Base-by-base conservation (phyloP, 495 filamentous ascomycete species). In the Xylaria cubensis region DNA sequence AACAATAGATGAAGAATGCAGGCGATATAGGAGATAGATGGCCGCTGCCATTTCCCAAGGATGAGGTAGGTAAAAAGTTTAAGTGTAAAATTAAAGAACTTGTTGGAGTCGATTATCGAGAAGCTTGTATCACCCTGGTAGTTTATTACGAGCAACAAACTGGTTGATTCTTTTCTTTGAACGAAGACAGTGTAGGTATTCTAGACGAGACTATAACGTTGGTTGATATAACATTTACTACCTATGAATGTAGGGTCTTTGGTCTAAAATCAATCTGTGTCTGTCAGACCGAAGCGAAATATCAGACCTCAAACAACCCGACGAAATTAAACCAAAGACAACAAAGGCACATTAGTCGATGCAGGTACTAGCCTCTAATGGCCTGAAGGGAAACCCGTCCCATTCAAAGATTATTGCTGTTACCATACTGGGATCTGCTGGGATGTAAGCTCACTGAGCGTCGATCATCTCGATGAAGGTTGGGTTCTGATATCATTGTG, bases 401-500 rank as follows among this genome's bases (percentile, higher is more conserved):
- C 58, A 21, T 21, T n/a, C 19, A 19, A 39, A 61, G 12, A 56
- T 34, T 21, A 56, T 15, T 55, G 17, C 36, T 24, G 34, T 24
- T 17, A 46, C 4, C 34, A 65, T 34, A 17, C 9, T 26, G 34
- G 5, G 5, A 24, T 10, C 13, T 34, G 24, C 21, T 51, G n/a
- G 50, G 50, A 12, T 12, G 10, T 44, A 42, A 62, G 59, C 61
- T 56, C 15, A 10, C n/a, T 12, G 21, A 51, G 51, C 62, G 55
- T 69, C 24, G 63, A 66, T 65, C 62, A 51, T 58, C 61, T 26
- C 46, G 46, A 65, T 50, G 41, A 56, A 50, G 39, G 51, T 39
- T 48, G 51, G 19, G 29, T 17, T 59, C 62, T 72, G 70, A 72
- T 72, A 65, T 72, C 70, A 72, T 72, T 44, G n/a, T 55, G 46